Conservation (phyloP, 2,329 filamentous ascomycete genomes). For the Mycosphaerella sp. region DNA sequence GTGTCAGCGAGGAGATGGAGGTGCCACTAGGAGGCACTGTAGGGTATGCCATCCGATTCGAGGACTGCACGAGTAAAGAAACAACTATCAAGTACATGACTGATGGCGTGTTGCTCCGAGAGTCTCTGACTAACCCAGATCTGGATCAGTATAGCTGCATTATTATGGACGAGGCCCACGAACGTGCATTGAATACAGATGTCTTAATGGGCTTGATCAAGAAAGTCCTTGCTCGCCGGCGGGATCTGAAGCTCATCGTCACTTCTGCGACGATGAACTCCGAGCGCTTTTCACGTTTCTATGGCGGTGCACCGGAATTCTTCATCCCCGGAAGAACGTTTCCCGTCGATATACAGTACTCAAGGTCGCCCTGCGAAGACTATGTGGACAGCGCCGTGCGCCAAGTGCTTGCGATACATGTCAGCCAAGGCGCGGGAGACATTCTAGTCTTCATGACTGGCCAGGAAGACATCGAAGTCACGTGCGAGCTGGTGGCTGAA, state of each 20-base stretch:
- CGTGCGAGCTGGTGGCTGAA: slow-evolving; percentile 87
- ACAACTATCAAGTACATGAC: slow-evolving; percentile 99
- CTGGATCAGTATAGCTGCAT: slow-evolving; percentile 95
- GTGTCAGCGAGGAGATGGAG: slow-evolving; percentile 98
- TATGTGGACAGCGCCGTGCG: slow-evolving; percentile 97
- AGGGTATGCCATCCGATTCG: slow-evolving; percentile 95
- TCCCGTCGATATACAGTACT: slow-evolving; percentile 93
- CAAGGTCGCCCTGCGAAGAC: slow-evolving; percentile 89
- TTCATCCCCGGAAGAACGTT: slow-evolving; percentile 94
- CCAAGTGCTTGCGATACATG: slow-evolving; percentile 90
- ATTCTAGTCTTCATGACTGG: slow-evolving; percentile 99
- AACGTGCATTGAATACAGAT: slow-evolving; percentile 92
- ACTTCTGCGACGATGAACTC: slow-evolving; percentile 99
- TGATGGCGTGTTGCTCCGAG: slow-evolving; percentile 86
- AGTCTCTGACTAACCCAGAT: slow-evolving; percentile 87
- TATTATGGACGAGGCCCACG: slow-evolving; percentile 99
- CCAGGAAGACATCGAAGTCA: slow-evolving; percentile 96
- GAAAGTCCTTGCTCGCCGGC: slow-evolving; percentile 82
- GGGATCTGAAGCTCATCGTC: slow-evolving; percentile 92
- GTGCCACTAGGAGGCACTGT: slow-evolving; percentile 80
- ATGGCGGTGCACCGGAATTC: slow-evolving; percentile 92
- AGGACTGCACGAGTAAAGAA: slow-evolving; percentile 94
- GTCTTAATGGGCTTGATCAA: slow-evolving; percentile 97
- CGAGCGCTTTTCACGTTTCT: slow-evolving; percentile 92
- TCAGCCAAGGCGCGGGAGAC: slow-evolving; percentile 86